Evolutionary conservation across 805 yeast genomes (phyloP).

Genomic region (Kodamaea kakaduensis): DNA sequence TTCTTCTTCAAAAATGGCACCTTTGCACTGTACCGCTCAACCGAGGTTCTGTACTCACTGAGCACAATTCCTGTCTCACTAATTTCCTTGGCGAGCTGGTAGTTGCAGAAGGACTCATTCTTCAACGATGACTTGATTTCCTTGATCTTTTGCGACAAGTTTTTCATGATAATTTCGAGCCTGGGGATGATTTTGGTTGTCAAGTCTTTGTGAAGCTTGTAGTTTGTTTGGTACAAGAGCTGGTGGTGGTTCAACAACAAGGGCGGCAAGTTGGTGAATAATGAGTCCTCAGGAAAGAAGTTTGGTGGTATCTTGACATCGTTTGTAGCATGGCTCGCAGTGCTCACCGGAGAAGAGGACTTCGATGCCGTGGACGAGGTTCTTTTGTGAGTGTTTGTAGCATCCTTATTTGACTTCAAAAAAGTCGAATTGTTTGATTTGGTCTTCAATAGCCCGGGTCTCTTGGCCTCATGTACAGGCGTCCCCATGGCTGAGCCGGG

Average conservation of each 20-base stretch:
- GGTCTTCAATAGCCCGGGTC: conserved; percentile 23
- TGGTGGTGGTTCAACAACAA: conserved; percentile 35
- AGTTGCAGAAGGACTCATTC: conserved; percentile 40
- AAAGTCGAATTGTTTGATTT: conserved; percentile 22
- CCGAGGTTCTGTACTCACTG: conserved; percentile 26
- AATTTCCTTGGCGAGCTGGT: conserved; percentile 38
- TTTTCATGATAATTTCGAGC: conserved; percentile 32
- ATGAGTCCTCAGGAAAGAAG: conserved; percentile 23
- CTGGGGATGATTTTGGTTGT: conserved; percentile 31
- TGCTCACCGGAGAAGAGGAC: not conserved
- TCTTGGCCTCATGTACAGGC: conserved; percentile 9
- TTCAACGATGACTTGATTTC: conserved; percentile 38
- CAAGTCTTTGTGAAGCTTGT: conserved; percentile 31
- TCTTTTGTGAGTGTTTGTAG: conserved; percentile 15
- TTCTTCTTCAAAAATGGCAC: conserved; percentile 32
- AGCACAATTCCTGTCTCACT: conserved; percentile 58
- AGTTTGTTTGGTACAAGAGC: conserved; percentile 21
- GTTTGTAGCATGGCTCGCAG: conserved; percentile 6
- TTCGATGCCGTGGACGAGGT: conserved; percentile 10
- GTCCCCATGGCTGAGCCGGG: not conserved
- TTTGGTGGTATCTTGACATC: conserved; percentile 21
- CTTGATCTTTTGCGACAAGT: conserved; percentile 35
- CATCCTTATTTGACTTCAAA: conserved; percentile 15
- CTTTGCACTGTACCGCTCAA: conserved; percentile 31
- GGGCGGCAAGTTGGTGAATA: conserved; percentile 28